Percentiles rank a stretch among this genome's conserved stretches.
Evolutionary conservation across 345 rosid species (phyloP).

Genomic region (Salix arbutifolia): DNA sequence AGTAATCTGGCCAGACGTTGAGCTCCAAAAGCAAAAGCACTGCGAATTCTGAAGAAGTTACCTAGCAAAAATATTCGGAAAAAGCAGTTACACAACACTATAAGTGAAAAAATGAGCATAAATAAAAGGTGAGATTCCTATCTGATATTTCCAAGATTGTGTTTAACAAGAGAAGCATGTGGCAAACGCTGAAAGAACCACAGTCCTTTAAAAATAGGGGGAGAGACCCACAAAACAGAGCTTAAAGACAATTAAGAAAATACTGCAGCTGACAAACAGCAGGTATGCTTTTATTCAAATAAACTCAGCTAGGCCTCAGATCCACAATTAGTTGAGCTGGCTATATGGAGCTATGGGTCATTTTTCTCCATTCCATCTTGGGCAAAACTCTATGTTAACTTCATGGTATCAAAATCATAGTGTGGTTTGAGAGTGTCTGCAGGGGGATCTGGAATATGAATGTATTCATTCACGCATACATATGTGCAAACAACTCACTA

Average conservation of each 20-base stretch:
- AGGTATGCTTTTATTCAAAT: neutral
- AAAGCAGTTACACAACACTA: neutral
- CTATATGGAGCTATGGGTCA: too few relatives aligned
- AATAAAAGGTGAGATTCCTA: neutral
- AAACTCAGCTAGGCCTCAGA: neutral
- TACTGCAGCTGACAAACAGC: neutral
- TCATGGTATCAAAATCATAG: neutral
- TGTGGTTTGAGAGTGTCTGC: neutral
- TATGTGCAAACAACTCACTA: neutral
- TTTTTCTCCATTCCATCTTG: too few relatives aligned
- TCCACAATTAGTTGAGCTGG: neutral
- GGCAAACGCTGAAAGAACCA: neutral
- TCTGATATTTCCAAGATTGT: neutral
- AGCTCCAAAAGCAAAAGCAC: slow-evolving; percentile 11
- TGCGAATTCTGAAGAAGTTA: slow-evolving; percentile 9
- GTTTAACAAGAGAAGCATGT: neutral
- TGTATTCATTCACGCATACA: neutral
- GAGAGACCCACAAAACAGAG: neutral
- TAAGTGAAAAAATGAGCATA: neutral
- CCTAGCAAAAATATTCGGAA: neutral
- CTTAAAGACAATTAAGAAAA: neutral
- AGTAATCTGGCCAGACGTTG: slow-evolving; percentile 17
- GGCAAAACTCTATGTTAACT: neutral
- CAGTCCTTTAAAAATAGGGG: neutral
- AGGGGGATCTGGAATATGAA: neutral